Conservation (phyloP, 2,329 filamentous ascomycete species). For the Sporothrix pallida region DNA sequence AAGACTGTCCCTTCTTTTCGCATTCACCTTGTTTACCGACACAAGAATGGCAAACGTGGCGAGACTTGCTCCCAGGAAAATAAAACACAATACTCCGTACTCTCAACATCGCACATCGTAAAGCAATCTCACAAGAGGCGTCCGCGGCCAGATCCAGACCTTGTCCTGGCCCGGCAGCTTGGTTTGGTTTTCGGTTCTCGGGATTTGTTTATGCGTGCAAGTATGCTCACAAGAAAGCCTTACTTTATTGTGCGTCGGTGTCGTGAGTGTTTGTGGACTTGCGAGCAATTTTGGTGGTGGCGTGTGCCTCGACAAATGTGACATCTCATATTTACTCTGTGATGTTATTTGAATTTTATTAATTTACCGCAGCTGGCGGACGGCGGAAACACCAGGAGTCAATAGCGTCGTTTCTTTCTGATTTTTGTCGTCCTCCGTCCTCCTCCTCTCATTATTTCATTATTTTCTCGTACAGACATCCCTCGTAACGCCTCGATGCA, state of each 20-base stretch:
- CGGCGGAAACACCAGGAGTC: not conserved
- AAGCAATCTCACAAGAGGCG: too few relatives aligned
- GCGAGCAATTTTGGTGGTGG: not conserved
- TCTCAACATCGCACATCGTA: too few relatives aligned
- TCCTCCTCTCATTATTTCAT: too few relatives aligned
- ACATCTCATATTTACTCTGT: constrained; percentile 12
- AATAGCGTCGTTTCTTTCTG: not conserved
- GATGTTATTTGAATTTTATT: not conserved
- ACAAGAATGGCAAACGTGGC: not conserved
- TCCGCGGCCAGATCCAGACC: too few relatives aligned
- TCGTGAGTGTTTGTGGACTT: not conserved
- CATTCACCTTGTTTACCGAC: not conserved
- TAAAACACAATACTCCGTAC: too few relatives aligned
- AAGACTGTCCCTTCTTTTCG: not conserved
- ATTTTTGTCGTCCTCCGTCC: too few relatives aligned
- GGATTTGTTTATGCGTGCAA: constrained; percentile 10
- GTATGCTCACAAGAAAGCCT: not conserved
- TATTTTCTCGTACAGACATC: not conserved
- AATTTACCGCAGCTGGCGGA: constrained; percentile 12
- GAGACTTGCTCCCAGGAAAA: not conserved
- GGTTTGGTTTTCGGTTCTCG: not conserved
- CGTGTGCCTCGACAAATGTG: not conserved
- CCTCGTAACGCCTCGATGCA: constrained; percentile 5
- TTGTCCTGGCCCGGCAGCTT: not conserved
- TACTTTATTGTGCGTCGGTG: constrained; percentile 2